Conservation (phyloP, 2,329 filamentous ascomycete species). For the Eutypa lata region DNA sequence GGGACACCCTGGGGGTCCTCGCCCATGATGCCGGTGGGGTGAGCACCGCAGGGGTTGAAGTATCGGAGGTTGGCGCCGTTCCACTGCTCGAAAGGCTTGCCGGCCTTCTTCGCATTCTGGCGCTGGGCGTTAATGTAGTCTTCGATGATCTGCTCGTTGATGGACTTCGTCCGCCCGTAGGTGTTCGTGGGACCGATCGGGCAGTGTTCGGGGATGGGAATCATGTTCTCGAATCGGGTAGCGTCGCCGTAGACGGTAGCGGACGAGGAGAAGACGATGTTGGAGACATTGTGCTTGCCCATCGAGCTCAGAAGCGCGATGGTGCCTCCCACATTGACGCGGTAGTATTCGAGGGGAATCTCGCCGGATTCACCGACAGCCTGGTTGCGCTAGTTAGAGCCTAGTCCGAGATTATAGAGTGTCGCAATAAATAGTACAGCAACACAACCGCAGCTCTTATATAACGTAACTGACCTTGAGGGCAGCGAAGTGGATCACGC, state of each 20-base stretch:
- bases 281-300: slow-evolving; percentile 84
- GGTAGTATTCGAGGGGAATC: slow-evolving; percentile 95
- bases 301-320: slow-evolving; percentile 84
- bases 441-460: too few relatives aligned
- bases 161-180: slow-evolving; percentile 94
- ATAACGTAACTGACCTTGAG: slow-evolving; percentile 66
- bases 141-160: slow-evolving; percentile 86
- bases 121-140: slow-evolving; percentile 88
- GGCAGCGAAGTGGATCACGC: slow-evolving; percentile 97
- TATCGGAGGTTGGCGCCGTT: slow-evolving; percentile 92
- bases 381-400: slow-evolving; percentile 41
- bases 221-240: slow-evolving; percentile 95
- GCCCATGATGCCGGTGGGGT: slow-evolving; percentile 95
- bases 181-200: slow-evolving; percentile 96
- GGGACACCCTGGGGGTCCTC: slow-evolving; percentile 95
- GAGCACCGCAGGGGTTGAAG: slow-evolving; percentile 95
- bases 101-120: slow-evolving; percentile 75
- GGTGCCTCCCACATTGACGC: slow-evolving; percentile 92
- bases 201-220: slow-evolving; percentile 95
- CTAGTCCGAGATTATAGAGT: background rate
- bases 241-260: slow-evolving; percentile 98
- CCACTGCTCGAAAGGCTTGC: slow-evolving; percentile 76
- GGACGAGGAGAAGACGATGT: slow-evolving; percentile 98
- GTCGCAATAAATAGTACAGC: slow-evolving; percentile 2
- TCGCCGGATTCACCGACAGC: slow-evolving; percentile 94